These are phyloP conservation scores for Xylaria scruposa DNA, from an alignment of 495 filamentous ascomycete genomes.

Conservation along the genomic window DNA sequence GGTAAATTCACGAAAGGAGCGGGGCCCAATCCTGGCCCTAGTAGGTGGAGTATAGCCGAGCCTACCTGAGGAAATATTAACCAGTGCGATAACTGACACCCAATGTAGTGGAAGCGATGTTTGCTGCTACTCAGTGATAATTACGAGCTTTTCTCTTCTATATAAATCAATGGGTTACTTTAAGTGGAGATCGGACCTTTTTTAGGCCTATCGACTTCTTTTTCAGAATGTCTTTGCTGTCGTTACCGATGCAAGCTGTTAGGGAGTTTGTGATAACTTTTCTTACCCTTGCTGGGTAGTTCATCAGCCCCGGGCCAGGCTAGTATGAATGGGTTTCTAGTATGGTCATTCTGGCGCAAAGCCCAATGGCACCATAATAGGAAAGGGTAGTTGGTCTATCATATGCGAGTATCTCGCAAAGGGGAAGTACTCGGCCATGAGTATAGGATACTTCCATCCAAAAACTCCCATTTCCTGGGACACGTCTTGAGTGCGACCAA, in stretches of 20 bases:
- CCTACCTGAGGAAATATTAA: neutral
- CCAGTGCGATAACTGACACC: neutral
- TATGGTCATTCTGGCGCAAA: conserved; percentile 1
- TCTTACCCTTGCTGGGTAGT: neutral
- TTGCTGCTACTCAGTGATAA: neutral
- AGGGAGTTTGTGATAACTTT: neutral
- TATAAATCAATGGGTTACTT: neutral
- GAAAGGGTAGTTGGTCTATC: conserved; percentile 1
- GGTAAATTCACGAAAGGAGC: conserved; percentile 23
- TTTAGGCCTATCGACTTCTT: too few relatives aligned
- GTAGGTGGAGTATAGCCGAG: conserved; percentile 8
- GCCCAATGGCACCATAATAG: conserved; percentile 14
- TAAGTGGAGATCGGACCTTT: too few relatives aligned
- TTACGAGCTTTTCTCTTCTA: too few relatives aligned
- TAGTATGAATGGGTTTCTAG: neutral
- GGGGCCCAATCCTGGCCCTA: conserved; percentile 7
- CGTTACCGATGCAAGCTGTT: neutral
- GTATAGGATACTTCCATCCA: conserved; percentile 4
- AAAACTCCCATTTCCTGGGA: neutral
- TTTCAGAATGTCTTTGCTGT: neutral
- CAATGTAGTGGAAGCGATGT: neutral
- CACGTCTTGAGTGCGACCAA: neutral
- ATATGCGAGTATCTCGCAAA: neutral
- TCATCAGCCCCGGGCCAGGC: neutral
- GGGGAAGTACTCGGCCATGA: neutral